Evolutionary conservation across 2,329 filamentous ascomycete species (phyloP).

Genomic region (Venturia asperata): DNA sequence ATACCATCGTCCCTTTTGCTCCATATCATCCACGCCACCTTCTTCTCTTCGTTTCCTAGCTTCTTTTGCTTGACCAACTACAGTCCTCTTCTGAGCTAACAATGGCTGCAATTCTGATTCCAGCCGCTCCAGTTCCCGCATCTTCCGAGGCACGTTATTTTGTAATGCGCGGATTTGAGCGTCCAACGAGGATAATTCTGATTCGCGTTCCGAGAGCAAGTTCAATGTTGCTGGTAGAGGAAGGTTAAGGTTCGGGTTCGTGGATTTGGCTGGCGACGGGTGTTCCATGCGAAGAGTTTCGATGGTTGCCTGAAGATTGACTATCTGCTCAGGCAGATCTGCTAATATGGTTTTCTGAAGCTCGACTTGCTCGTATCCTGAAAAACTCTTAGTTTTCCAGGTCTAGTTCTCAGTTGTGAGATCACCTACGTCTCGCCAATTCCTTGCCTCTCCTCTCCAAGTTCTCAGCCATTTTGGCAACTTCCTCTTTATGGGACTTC

Average conservation of each 20-base stretch:
- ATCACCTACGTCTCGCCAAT: conserved; percentile 44
- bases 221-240: conserved; percentile 38
- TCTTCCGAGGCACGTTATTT: conserved; percentile 57
- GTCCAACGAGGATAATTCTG: conserved; percentile 37
- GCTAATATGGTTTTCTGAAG: conserved; percentile 46
- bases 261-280: conserved; percentile 27
- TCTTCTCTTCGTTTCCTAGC: conserved; percentile 61
- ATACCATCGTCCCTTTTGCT: conserved; percentile 70
- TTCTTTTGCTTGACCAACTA: conserved; percentile 61
- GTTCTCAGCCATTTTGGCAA: conserved; percentile 63
- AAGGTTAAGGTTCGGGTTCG: conserved; percentile 36
- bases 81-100: conserved; percentile 59
- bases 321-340: conserved; percentile 46
- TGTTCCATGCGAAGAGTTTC: conserved; percentile 37
- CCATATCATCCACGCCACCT: conserved; percentile 63
- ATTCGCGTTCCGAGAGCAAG: conserved; percentile 35
- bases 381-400: background rate
- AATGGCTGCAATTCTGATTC: conserved; percentile 61
- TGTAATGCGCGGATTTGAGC: conserved; percentile 45
- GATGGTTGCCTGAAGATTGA: conserved; percentile 45
- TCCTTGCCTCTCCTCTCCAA: conserved; percentile 60
- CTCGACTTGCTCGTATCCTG: conserved; percentile 49
- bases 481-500: conserved; percentile 72
- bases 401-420: background rate
- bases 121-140: conserved; percentile 59